phyloP scores from a whole-genome alignment of 352 stramenopile species.

The Phytophthora chlamydospora region DNA sequence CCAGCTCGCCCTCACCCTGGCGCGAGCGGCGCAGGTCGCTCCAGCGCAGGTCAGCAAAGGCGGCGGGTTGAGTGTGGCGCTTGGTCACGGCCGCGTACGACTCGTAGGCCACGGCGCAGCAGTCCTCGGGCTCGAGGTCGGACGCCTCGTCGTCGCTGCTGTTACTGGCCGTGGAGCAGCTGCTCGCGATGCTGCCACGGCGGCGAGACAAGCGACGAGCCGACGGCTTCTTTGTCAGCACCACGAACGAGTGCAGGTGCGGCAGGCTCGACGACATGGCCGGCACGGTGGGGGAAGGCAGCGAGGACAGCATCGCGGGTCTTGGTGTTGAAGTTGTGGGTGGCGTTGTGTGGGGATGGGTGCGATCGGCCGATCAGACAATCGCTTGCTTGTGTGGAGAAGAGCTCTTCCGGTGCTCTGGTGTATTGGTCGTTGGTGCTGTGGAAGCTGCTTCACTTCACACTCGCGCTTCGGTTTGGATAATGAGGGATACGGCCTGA shows the following conservation, averaged over 20 bases:
- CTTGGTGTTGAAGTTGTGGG: conserved; percentile 20
- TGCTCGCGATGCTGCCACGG: conserved; percentile 38
- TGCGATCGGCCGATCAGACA: background rate
- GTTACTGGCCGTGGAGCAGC: conserved; percentile 46
- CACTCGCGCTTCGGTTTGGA: conserved; percentile 5
- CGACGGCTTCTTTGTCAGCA: conserved; percentile 42
- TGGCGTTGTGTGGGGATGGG: conserved; percentile 1
- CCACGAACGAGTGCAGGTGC: conserved; percentile 46
- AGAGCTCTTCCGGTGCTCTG: conserved; percentile 6
- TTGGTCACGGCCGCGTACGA: conserved; percentile 75
- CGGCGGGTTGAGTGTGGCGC: conserved; percentile 40
- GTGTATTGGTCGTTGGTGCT: background rate
- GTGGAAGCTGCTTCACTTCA: background rate
- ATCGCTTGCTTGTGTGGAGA: no score
- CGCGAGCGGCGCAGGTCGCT: conserved; percentile 64
- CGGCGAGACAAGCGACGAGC: conserved; percentile 35
- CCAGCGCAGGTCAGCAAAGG: conserved; percentile 51
- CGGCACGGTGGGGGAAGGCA: conserved; percentile 31
- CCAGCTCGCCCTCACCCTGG: conserved; percentile 12
- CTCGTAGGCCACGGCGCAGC: conserved; percentile 61
- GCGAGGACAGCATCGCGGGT: conserved; percentile 34
- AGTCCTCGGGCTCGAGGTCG: conserved; percentile 43
- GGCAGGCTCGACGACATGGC: conserved; percentile 11
- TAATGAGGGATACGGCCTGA: conserved; percentile 11
- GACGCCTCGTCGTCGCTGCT: conserved; percentile 43